Percentiles rank a stretch among this genome's conserved stretches.
These are phyloP conservation scores for Gloeostereum incarnatum DNA, from an alignment of 768 basidiomycete genomes.

Conservation along the genomic window DNA sequence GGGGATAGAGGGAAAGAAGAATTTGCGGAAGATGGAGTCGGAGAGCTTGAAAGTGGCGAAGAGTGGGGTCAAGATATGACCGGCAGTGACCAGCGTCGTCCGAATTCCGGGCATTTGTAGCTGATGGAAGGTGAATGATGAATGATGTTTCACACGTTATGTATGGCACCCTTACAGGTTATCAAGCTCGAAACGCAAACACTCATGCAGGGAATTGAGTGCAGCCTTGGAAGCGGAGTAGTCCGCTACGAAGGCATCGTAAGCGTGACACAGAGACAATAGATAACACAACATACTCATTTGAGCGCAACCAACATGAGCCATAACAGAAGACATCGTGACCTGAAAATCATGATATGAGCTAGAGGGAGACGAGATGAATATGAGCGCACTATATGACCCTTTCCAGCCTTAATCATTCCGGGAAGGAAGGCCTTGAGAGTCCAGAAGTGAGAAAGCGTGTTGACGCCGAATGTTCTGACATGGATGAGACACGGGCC, in stretches of 20 bases:
- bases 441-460: slow-evolving; percentile 84
- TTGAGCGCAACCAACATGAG: slow-evolving; percentile 62
- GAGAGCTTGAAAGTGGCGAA: slow-evolving; percentile 57
- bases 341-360: slow-evolving; percentile 34
- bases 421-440: slow-evolving; percentile 88
- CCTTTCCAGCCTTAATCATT: slow-evolving; percentile 68
- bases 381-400: slow-evolving; percentile 68
- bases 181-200: slow-evolving; percentile 83
- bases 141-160: neutral
- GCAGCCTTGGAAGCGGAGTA: slow-evolving; percentile 94
- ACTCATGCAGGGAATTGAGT: slow-evolving; percentile 70
- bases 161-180: slow-evolving; percentile 38
- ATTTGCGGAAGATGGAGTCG: slow-evolving; percentile 41
- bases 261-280: slow-evolving; percentile 2
- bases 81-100: slow-evolving; percentile 82
- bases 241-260: slow-evolving; percentile 45
- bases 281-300: slow-evolving; percentile 45
- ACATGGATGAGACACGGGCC: slow-evolving; percentile 2
- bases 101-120: slow-evolving; percentile 70
- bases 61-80: slow-evolving; percentile 70
- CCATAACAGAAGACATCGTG: slow-evolving; percentile 69
- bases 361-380: neutral
- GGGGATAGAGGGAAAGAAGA: slow-evolving; percentile 68
- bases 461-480: slow-evolving; percentile 84
- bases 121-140: slow-evolving; percentile 21